phyloP scores from a whole-genome alignment of 352 stramenopile species.

The Phytophthora cryptogea region DNA sequence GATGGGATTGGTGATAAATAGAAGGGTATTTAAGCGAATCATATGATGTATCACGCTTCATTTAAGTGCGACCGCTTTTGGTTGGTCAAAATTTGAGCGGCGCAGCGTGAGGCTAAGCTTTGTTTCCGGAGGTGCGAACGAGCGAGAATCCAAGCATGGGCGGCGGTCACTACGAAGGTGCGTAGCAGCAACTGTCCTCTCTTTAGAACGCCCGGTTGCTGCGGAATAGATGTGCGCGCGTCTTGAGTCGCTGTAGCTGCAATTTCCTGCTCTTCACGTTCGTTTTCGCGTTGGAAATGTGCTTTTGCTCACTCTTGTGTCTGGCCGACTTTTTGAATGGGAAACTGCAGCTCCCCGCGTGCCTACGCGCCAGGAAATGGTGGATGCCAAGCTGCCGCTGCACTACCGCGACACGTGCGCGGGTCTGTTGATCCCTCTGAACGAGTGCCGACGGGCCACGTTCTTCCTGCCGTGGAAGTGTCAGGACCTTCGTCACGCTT shows the following conservation, averaged over 20 bases:
- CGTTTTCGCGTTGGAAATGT: slow-evolving; percentile 1
- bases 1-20: slow-evolving; percentile 11
- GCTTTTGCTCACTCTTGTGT: slow-evolving; percentile 7
- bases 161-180: slow-evolving; percentile 74
- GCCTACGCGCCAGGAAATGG: slow-evolving; percentile 92
- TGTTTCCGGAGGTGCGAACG: slow-evolving; percentile 48
- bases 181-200: neutral
- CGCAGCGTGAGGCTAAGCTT: slow-evolving; percentile 25
- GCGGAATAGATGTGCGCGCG: neutral
- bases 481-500: slow-evolving; percentile 96
- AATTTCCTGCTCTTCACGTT: neutral
- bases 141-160: slow-evolving; percentile 55
- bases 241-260: slow-evolving; percentile 1
- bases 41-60: neutral
- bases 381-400: slow-evolving; percentile 92
- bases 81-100: slow-evolving; percentile 10
- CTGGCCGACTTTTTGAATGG: neutral
- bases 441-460: slow-evolving; percentile 95
- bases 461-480: slow-evolving; percentile 96
- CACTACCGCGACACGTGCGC: slow-evolving; percentile 96
- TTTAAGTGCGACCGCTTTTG: no score
- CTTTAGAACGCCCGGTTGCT: neutral
- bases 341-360: slow-evolving; percentile 61
- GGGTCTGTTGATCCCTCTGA: slow-evolving; percentile 95
- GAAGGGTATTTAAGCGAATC: slow-evolving; percentile 4